Conservation (phyloP, 2,329 filamentous ascomycete genomes). For the Emmonsiellopsis sp. region DNA sequence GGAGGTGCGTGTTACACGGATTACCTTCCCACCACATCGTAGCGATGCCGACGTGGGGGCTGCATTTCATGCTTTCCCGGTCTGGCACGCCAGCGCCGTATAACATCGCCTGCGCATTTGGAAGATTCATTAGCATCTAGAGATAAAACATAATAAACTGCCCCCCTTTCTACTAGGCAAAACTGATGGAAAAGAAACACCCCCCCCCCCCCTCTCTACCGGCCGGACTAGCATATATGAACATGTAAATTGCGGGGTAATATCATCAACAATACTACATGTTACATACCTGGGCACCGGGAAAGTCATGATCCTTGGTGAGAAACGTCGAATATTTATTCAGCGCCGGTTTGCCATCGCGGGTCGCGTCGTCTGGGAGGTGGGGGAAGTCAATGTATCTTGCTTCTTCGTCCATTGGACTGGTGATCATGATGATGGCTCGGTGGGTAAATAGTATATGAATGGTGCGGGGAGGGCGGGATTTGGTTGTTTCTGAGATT, state of each 20-base stretch:
- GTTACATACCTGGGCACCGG: conserved; percentile 65
- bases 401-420: conserved; percentile 25
- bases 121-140: neutral
- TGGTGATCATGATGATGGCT: no score
- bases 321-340: conserved; percentile 81
- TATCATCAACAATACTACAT: neutral
- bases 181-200: conserved; percentile 5
- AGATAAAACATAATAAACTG: neutral
- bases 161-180: neutral
- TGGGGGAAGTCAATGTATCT: conserved; percentile 50
- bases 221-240: neutral
- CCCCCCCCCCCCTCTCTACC: no score
- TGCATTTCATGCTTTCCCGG: conserved; percentile 75
- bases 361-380: conserved; percentile 41
- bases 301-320: conserved; percentile 80
- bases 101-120: conserved; percentile 64
- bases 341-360: conserved; percentile 54
- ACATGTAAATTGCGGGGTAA: neutral
- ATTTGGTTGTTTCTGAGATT: no score
- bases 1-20: conserved; percentile 73
- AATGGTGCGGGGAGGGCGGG: no score
- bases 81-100: conserved; percentile 86
- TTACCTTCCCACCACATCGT: conserved; percentile 98
- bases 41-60: conserved; percentile 81
- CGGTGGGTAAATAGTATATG: no score